A percentile compares a stretch with the other conserved stretches of the same genome.
These are phyloP conservation scores for Fusarium chlamydosporum DNA, from an alignment of 2,329 filamentous ascomycete genomes.

Conservation along the genomic window DNA sequence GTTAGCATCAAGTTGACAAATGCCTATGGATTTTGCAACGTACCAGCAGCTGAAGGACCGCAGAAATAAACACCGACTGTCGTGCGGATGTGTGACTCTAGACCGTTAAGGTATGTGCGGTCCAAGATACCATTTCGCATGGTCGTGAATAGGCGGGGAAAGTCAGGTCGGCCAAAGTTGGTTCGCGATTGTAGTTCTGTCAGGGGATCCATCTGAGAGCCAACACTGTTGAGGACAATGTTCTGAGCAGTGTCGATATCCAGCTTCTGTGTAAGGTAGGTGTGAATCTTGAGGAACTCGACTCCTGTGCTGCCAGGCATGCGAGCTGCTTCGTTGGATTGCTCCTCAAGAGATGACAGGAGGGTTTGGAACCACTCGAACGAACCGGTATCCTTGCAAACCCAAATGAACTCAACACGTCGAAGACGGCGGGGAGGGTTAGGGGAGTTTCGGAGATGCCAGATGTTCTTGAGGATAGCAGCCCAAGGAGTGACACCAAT, in stretches of 20 bases:
- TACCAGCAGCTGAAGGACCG: conserved; percentile 81
- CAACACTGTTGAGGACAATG: conserved; percentile 96
- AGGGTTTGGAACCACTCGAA: conserved; percentile 99
- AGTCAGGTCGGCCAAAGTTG: conserved; percentile 96
- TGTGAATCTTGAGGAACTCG: conserved; percentile 98
- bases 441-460: conserved; percentile 91
- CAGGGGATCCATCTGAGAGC: conserved; percentile 87
- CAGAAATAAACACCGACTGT: conserved; percentile 99
- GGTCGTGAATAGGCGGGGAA: conserved; percentile 80
- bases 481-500: conserved; percentile 92
- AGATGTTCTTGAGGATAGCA: conserved; percentile 95
- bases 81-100: conserved; percentile 82
- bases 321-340: conserved; percentile 79
- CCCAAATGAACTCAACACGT: conserved; percentile 98
- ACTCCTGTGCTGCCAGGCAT: conserved; percentile 75
- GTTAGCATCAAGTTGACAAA: conserved; percentile 54
- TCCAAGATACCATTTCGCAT: conserved; percentile 92
- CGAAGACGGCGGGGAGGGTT: conserved; percentile 91
- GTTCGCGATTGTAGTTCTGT: conserved; percentile 92
- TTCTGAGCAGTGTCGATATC: conserved; percentile 95
- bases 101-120: conserved; percentile 84
- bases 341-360: conserved; percentile 88
- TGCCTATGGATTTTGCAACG: conserved; percentile 47
- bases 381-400: conserved; percentile 93
- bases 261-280: conserved; percentile 93